phyloP scores from a whole-genome alignment of 495 filamentous ascomycete genomes.

The Penicillium desertorum region DNA sequence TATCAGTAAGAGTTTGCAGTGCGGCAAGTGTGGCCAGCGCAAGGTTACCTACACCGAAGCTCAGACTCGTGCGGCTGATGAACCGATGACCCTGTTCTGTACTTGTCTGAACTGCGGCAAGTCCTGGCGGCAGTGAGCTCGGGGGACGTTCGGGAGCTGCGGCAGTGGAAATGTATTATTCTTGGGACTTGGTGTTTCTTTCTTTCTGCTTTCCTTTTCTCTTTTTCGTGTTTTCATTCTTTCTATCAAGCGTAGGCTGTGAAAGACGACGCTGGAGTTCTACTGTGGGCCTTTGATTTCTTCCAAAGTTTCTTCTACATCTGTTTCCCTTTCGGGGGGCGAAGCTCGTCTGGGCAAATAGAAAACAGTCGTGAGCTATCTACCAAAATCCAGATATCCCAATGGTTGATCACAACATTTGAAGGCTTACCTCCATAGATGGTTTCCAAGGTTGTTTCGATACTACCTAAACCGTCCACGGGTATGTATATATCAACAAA shows the following conservation, averaged over 20 bases:
- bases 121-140: slow-evolving; percentile 47
- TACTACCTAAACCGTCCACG: background rate
- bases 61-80: slow-evolving; percentile 92
- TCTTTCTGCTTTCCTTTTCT: slow-evolving; percentile 11
- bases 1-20: slow-evolving; percentile 80
- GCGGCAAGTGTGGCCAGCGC: slow-evolving; percentile 84
- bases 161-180: slow-evolving; percentile 22
- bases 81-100: slow-evolving; percentile 48
- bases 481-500: background rate
- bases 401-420: background rate
- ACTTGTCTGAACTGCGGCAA: slow-evolving; percentile 54
- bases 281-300: slow-evolving; percentile 2
- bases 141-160: background rate
- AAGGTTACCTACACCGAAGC: slow-evolving; percentile 95
- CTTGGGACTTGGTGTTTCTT: slow-evolving; percentile 20
- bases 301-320: background rate
- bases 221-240: slow-evolving; percentile 9
- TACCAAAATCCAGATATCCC: slow-evolving; percentile 10
- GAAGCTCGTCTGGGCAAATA: background rate
- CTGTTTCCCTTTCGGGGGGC: background rate
- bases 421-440: too few relatives aligned
- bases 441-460: background rate
- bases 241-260: slow-evolving; percentile 7
- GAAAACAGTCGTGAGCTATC: background rate
- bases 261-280: slow-evolving; percentile 20